Evolutionary conservation across 768 basidiomycete species (phyloP), one percentile per base, ranked within the genome.

Genomic region (Phanerochaete sordida): DNA sequence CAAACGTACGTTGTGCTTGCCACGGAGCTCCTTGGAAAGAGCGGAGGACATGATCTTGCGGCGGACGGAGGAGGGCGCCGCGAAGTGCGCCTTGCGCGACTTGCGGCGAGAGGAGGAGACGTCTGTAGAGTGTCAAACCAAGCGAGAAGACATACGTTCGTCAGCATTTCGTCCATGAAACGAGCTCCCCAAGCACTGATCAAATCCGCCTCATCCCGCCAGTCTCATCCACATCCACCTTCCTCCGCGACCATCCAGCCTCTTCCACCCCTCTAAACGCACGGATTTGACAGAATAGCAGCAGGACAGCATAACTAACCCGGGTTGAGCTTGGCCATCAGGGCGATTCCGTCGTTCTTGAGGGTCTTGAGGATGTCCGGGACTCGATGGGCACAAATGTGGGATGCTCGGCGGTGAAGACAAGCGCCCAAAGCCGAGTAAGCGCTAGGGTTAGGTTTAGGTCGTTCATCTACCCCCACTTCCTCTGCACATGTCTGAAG

Each of bases 21-120:
- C 79, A 65, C 95, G 87, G 69, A 99, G 88, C 70, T 98, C 96
- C 82, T 97, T 98, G 62, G 91, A 88, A 61, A 99, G 86, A 53
- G 95, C 81, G 60, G 96, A 93, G 65, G 92, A 94, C 97, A 99
- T 98, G 70, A 98, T 95, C 80, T 92, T 95, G 75, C 97, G 89
- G 75, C 96, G 92, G 69, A 93, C 81, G 51, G 92, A 94, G 47
- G 96, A 98, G 52, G 96, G 93, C 45, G 96, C 96, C 56, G 83
- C 83, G 78, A 98, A 98, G 84, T 99, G 97, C 67, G 91, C 91
- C 86, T 97, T 98, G 81, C 95, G 93, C 70, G 89, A 86, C 86
- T 98, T 98, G 85, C 97, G 93, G 75, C 95, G 88, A 71, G 93
- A 93, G 66, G 91, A 92, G 65, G 94, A 92, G 72, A 90, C 85